These are phyloP conservation scores for Penicillium corylophilum DNA, from an alignment of 2,329 filamentous ascomycete species.

Conservation along the genomic window DNA sequence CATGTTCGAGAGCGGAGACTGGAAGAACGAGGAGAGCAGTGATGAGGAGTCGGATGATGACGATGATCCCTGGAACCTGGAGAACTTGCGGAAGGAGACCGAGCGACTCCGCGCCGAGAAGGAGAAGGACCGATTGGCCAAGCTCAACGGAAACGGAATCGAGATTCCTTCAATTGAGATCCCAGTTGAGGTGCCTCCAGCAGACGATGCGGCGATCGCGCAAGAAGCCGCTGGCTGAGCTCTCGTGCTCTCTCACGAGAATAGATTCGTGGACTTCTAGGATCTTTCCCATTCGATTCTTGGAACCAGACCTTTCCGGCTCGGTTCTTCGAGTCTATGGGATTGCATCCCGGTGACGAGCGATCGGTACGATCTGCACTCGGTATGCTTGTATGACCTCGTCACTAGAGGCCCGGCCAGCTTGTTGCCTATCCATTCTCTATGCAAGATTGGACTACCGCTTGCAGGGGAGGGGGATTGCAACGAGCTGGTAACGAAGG, in stretches of 20 bases:
- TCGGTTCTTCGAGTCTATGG: constrained; percentile 14
- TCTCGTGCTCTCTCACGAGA: constrained; percentile 18
- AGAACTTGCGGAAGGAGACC: constrained; percentile 80
- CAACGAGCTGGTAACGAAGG: constrained; percentile 19
- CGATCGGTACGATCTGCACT: constrained; percentile 23
- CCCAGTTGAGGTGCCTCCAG: constrained; percentile 17
- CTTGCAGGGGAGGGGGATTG: constrained; percentile 5
- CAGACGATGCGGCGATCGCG: constrained; percentile 19
- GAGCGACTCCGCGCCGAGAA: constrained; percentile 70
- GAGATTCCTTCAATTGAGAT: constrained; percentile 3
- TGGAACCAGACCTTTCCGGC: constrained; percentile 7
- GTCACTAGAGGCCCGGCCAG: constrained; percentile 24
- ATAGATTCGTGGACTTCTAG: constrained; percentile 29
- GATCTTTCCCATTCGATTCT: constrained; percentile 16
- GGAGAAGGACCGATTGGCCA: constrained; percentile 68
- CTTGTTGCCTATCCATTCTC: constrained; percentile 11
- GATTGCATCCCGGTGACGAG: constrained; percentile 26
- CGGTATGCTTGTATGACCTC: constrained; percentile 20
- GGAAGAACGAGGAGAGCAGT: constrained; percentile 67
- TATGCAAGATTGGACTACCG: not conserved
- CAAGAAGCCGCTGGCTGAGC: constrained; percentile 31
- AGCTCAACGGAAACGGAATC: constrained; percentile 28
- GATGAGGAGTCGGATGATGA: constrained; percentile 56
- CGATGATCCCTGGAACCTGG: constrained; percentile 71
- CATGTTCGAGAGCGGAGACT: constrained; percentile 95